These are phyloP conservation scores for Aspergillus brunneoviolaceus DNA, from an alignment of 2,329 filamentous ascomycete genomes.

Conservation along the genomic window DNA sequence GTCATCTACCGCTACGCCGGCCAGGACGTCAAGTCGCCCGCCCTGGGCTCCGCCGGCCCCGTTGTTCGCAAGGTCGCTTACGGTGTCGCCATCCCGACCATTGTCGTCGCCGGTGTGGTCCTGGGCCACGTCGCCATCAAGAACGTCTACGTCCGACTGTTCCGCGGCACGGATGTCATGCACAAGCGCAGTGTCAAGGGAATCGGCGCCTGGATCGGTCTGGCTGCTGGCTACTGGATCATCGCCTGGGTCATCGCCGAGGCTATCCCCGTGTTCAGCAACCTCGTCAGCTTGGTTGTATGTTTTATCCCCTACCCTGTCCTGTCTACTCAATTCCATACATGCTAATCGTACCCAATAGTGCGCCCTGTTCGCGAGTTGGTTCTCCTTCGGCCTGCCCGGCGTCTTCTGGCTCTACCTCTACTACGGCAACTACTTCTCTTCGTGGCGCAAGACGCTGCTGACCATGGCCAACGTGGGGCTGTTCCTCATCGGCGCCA, in stretches of 20 bases:
- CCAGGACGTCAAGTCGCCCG: constrained; percentile 60
- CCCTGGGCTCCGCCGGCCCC: constrained; percentile 60
- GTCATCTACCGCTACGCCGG: constrained; percentile 70
- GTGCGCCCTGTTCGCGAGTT: constrained; percentile 15
- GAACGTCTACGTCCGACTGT: constrained; percentile 64
- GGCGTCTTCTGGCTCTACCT: constrained; percentile 20
- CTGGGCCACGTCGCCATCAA: constrained; percentile 66
- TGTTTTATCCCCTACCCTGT: not conserved
- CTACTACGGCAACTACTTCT: constrained; percentile 11
- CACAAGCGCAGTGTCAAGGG: constrained; percentile 50
- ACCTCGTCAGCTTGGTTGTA: constrained; percentile 60
- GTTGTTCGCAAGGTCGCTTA: constrained; percentile 64
- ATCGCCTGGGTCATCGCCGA: constrained; percentile 67
- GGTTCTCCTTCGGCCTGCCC: constrained; percentile 16
- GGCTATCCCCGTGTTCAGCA: constrained; percentile 67
- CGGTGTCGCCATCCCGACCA: constrained; percentile 67
- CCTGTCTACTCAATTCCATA: not conserved
- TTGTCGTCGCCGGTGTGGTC: constrained; percentile 68
- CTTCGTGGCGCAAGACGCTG: constrained; percentile 10
- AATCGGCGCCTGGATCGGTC: constrained; percentile 58
- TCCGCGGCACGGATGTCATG: constrained; percentile 58
- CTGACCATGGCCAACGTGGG: constrained; percentile 12
- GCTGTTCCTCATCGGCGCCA: constrained; percentile 9
- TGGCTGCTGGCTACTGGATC: constrained; percentile 58
- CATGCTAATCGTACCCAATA: not conserved